A percentile compares a stretch with the other conserved stretches of the same genome.
phyloP scores from a whole-genome alignment of 2,329 filamentous ascomycete species.

The Fusarium secorum region DNA sequence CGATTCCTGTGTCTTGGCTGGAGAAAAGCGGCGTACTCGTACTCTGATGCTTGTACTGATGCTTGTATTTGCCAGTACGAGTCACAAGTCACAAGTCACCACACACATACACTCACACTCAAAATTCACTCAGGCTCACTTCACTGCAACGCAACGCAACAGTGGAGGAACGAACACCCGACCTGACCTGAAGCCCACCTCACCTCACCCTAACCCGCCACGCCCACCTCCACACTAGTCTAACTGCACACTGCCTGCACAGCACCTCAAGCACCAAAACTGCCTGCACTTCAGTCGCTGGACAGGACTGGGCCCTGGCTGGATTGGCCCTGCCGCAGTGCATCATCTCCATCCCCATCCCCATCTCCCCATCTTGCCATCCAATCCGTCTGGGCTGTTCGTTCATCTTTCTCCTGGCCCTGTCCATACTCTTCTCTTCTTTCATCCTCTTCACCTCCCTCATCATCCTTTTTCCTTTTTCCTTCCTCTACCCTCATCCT shows the following conservation, averaged over 20 bases:
- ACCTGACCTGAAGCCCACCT: constrained; percentile 10
- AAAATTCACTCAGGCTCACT: neutral
- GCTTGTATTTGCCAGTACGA: constrained; percentile 1
- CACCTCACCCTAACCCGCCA: constrained; percentile 20
- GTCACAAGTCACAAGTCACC: neutral
- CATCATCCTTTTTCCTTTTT: constrained; percentile 34
- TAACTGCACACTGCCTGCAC: constrained; percentile 10
- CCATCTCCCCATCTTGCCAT: constrained; percentile 39
- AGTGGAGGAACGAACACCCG: constrained; percentile 33
- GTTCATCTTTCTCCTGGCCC: constrained; percentile 29
- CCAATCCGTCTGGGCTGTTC: constrained; percentile 23
- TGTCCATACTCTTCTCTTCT: constrained; percentile 26
- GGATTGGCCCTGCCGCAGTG: constrained; percentile 7
- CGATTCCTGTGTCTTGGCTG: neutral
- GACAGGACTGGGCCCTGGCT: neutral
- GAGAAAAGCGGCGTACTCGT: constrained; percentile 21
- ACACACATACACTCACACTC: constrained; percentile 2
- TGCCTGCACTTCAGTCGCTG: neutral
- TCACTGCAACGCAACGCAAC: constrained; percentile 13
- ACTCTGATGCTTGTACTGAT: constrained; percentile 15
- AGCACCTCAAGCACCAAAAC: neutral
- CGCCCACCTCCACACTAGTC: constrained; percentile 39
- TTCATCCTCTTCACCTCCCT: constrained; percentile 40
- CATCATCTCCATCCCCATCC: constrained; percentile 39
- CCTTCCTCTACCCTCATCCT: constrained; percentile 32